These are phyloP conservation scores for Anacardium occidentale DNA, from an alignment of 345 rosid genomes.

Conservation along the genomic window DNA sequence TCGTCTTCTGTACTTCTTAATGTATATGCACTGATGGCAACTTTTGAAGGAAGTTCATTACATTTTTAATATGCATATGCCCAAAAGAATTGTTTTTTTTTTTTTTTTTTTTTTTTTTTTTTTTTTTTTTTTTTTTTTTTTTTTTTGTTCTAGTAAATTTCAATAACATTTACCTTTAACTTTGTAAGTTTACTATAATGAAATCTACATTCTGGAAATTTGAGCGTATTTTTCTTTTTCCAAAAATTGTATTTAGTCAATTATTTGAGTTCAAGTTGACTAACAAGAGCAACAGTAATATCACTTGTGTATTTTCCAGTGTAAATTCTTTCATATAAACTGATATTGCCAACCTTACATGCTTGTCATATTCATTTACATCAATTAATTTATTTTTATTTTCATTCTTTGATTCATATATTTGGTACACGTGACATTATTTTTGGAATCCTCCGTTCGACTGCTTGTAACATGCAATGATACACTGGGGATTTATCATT, in stretches of 20 bases:
- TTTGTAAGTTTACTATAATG: background rate
- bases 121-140: background rate
- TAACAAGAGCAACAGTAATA: too few relatives aligned
- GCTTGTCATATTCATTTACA: too few relatives aligned
- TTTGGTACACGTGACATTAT: too few relatives aligned
- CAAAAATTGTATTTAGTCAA: background rate
- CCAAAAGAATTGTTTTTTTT: background rate
- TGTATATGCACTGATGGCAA: background rate
- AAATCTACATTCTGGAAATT: background rate
- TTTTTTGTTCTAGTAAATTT: background rate
- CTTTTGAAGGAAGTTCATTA: background rate
- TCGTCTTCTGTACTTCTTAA: background rate
- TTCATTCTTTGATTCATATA: too few relatives aligned
- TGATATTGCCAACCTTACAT: too few relatives aligned
- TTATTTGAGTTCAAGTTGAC: background rate
- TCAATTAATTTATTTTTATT: too few relatives aligned
- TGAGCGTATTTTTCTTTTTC: background rate
- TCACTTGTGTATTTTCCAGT: too few relatives aligned
- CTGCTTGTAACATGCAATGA: background rate
- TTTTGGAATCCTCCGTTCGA: background rate
- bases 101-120: background rate
- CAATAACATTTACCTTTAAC: too few relatives aligned
- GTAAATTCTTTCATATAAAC: too few relatives aligned
- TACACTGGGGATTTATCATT: background rate
- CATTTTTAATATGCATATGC: background rate